Evolutionary conservation across 2,329 filamentous ascomycete species (phyloP), one percentile per base, ranked within the genome.

Genomic region (Nothopassalora personata): DNA sequence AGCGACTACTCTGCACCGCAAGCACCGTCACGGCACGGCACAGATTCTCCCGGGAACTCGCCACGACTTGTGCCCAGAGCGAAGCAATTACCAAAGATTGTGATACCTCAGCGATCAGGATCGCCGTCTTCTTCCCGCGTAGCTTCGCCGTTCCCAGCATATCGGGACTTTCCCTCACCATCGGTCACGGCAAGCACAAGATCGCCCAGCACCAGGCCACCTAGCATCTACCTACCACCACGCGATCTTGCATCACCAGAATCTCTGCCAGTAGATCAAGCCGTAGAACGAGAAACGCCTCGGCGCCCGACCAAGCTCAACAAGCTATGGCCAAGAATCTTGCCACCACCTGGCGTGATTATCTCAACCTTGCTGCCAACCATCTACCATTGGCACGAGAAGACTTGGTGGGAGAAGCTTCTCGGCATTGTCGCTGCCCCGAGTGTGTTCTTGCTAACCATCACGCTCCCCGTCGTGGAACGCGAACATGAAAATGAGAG

Each of bases 401-500:
- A 97, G 74, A 85, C 80, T n/a, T 74, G 88, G n/a, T 91, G 87
- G 85, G 92, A 93, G 67, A 91, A 89, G 69, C 76, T 91, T 48
- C 77, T 97, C 51, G 93, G 91, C 46, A 68, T 94, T 10, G 81
- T 95, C 39, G 92, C 92, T 7, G 87, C 91, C n/a, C 90, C 92
- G 1, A 95, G 89, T 67, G 91, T 99, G 39, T 90, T 99, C 62
- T 76, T 97, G 1, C 80, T 99, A 4, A 93, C 93, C 0, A 85
- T 94, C 50, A 99, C 94, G 0, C 75, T 99, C 4, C 94, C 95
- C 0, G 91, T 99, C 0, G 90, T 96, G 5, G 93, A 97, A 68
- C 83, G 83, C 1, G 80, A 83, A 19, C 79, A 75, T 36, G 71
- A 81, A 4, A 57, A 60, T n/a, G 45, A 33, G 4, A 39, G 48